Percentiles rank a stretch among this genome's conserved stretches.
These are phyloP conservation scores for Fusarium duplospermum DNA, from an alignment of 2,329 filamentous ascomycete genomes.

Conservation along the genomic window DNA sequence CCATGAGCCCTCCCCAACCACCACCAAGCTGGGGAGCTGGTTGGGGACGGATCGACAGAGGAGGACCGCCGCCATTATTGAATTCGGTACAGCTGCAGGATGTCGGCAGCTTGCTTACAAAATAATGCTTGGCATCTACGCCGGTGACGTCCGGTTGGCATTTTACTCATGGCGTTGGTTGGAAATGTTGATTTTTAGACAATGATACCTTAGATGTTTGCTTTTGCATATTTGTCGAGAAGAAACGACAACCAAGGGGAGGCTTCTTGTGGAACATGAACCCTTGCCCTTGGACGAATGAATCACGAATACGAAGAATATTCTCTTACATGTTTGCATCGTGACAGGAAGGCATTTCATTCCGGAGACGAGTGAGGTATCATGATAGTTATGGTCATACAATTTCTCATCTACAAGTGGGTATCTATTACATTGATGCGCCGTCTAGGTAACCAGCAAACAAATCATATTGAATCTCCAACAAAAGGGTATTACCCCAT, in stretches of 20 bases:
- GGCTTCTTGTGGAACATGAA: conserved; percentile 7
- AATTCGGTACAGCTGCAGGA: conserved; percentile 49
- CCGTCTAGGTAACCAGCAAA: neutral
- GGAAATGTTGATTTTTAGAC: conserved; percentile 42
- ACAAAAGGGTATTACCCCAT: neutral
- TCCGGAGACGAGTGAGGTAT: neutral
- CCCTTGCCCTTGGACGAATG: conserved; percentile 34
- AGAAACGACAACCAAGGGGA: conserved; percentile 20
- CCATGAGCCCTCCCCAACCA: conserved; percentile 30
- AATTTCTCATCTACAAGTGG: neutral
- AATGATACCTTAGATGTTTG: conserved; percentile 46
- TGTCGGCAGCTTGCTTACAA: conserved; percentile 47
- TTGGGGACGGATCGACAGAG: conserved; percentile 47
- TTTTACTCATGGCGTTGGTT: conserved; percentile 40
- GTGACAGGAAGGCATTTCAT: neutral
- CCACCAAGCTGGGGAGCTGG: conserved; percentile 48
- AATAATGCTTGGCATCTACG: conserved; percentile 20
- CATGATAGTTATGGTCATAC: neutral
- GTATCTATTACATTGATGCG: neutral
- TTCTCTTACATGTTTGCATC: conserved; percentile 3
- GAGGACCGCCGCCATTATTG: conserved; percentile 43
- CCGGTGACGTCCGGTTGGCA: conserved; percentile 17
- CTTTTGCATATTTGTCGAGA: conserved; percentile 38
- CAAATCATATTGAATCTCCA: neutral
- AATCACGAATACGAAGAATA: conserved; percentile 31